Evolutionary conservation across 495 filamentous ascomycete species (phyloP).

Genomic region (Polyplosphaeria fusca): DNA sequence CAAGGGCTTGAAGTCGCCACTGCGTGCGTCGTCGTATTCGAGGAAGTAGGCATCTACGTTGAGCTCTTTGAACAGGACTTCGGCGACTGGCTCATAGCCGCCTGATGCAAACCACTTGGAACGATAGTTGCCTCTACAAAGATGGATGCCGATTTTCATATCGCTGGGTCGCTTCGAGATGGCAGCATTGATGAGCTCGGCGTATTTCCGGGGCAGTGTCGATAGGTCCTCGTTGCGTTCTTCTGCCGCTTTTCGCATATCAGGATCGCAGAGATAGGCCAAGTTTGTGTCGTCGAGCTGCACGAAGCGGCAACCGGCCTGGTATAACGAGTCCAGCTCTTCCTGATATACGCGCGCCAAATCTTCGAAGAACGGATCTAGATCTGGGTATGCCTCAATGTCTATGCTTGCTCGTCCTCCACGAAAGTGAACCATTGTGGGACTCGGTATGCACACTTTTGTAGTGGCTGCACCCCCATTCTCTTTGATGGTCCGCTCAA

Average conservation of each 20-base stretch:
- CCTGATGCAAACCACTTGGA: conserved; percentile 39
- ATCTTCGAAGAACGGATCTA: conserved; percentile 41
- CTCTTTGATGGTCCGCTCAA: conserved; percentile 29
- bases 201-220: conserved; percentile 37
- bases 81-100: conserved; percentile 42
- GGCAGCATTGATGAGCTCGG: conserved; percentile 41
- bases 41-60: conserved; percentile 45
- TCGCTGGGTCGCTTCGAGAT: conserved; percentile 38
- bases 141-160: conserved; percentile 43
- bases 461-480: conserved; percentile 25
- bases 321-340: conserved; percentile 39
- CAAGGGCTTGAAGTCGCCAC: conserved; percentile 41
- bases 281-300: conserved; percentile 45
- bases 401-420: conserved; percentile 34
- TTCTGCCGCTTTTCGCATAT: conserved; percentile 37
- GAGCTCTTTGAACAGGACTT: conserved; percentile 42
- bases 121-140: conserved; percentile 40
- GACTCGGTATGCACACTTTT: conserved; percentile 35
- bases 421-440: conserved; percentile 39
- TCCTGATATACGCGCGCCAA: conserved; percentile 40
- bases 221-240: conserved; percentile 39
- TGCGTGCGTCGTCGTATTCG: conserved; percentile 43
- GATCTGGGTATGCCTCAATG: conserved; percentile 33
- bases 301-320: conserved; percentile 39
- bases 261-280: conserved; percentile 43